phyloP scores from a whole-genome alignment of 768 basidiomycete genomes.

The Podaxis sp. region DNA sequence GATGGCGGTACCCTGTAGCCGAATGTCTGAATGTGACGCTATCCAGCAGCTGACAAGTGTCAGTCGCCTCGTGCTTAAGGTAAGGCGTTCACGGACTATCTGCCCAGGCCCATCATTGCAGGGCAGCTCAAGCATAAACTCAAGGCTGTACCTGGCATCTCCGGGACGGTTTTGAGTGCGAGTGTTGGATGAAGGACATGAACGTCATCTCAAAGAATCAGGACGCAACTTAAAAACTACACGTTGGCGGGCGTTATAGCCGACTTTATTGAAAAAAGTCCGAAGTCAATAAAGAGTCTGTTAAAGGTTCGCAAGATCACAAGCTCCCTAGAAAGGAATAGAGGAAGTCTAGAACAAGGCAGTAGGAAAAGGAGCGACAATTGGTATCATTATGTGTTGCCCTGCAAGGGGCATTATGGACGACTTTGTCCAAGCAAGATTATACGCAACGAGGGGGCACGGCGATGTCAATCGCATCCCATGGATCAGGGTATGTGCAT shows the following conservation, averaged over 20 bases:
- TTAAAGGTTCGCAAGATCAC: background rate
- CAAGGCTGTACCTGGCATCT: background rate
- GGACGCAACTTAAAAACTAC: background rate
- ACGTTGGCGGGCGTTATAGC: background rate
- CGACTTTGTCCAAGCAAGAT: background rate
- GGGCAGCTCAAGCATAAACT: background rate
- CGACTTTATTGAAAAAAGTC: background rate
- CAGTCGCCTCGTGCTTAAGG: background rate
- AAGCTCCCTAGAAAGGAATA: background rate
- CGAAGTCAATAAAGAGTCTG: background rate
- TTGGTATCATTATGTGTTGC: background rate
- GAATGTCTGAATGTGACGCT: background rate
- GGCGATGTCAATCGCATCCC: slow-evolving; percentile 34
- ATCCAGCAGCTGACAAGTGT: background rate
- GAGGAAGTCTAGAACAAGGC: background rate
- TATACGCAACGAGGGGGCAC: slow-evolving; percentile 30
- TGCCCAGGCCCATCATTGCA: too few species aligned
- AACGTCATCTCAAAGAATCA: background rate
- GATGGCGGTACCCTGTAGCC: background rate
- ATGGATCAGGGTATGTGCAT: slow-evolving; percentile 56
- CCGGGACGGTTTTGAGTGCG: background rate
- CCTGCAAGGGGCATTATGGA: background rate
- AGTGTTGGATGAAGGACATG: background rate
- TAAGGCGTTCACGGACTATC: background rate
- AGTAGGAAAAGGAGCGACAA: background rate